Evolutionary conservation across 1,139 yeast species (phyloP), one percentile per base, ranked within the genome.

Genomic region (Taphrina wiesneri): DNA sequence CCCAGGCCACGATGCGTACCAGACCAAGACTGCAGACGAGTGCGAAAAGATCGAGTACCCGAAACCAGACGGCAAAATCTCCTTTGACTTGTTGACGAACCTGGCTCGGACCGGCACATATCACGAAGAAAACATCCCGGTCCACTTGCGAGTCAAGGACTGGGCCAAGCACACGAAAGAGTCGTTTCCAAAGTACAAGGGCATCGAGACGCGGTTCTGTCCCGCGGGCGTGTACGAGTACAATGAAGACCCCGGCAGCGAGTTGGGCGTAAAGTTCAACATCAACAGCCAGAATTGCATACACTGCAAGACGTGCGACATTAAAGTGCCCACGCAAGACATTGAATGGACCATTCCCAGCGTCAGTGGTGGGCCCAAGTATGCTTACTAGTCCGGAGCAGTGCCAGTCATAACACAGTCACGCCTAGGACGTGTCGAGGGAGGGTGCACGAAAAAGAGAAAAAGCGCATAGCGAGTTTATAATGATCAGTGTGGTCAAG

Each of bases 201-300:
- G 99, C 17, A 81, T 93, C 21, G 99, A 93, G 77, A 86, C 85
- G 74, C 81, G 96, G 69, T 93, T 93, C 79, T 93, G 99, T 75
- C 99, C 99, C 7, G 99, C 99, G 25, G 99, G 99, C 28, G 99
- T 93, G 13, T 93, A 93, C 75, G 99, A 93, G 77, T 93, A 90
- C 74, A 81, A 90, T 28, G 87, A 87, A 69, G 95, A 88, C 73
- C 85, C 83, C 63, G 74, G 74, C 15, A 82, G 84, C 65, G 74
- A 75, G 6, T 74, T 76, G 5, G 95, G 95, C 2, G 96, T 90
- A 34, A 83, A 85, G 73, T 92, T 93, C 78, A 95, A 90, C 76
- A 92, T 93, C 76, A 93, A 93, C 77, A 84, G 96, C 25, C 99
- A 93, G 77, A 93, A 93, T 77, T 93, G 99, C 79, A 91, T 93